phyloP scores from a whole-genome alignment of 2,329 filamentous ascomycete species.

The Arthrocladium fulminans region DNA sequence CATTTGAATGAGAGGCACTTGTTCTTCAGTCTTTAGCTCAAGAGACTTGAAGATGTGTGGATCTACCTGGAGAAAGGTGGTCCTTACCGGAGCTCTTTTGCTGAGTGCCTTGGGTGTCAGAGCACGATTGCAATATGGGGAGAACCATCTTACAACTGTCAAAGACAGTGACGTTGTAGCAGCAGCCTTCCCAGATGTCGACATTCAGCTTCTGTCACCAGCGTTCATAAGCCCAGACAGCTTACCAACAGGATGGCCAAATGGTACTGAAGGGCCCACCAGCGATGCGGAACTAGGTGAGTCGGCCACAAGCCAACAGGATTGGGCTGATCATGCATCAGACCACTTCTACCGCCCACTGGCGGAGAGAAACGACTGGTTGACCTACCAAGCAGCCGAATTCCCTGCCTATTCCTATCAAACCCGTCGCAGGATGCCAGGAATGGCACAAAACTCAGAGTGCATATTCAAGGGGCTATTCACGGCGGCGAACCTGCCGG shows the following conservation, averaged over 20 bases:
- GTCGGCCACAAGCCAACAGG: neutral
- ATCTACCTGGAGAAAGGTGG: too few species aligned
- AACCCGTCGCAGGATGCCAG: neutral
- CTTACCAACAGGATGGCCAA: neutral
- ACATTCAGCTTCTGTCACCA: neutral
- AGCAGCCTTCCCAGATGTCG: neutral
- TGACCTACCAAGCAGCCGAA: neutral
- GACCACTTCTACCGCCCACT: neutral
- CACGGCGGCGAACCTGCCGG: conserved; percentile 10
- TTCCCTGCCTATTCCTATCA: neutral
- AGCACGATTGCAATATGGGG: neutral
- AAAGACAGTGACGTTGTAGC: neutral
- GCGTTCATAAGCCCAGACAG: neutral
- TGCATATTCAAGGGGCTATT: neutral
- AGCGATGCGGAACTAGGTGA: neutral
- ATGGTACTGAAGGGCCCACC: neutral
- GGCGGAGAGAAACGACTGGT: neutral
- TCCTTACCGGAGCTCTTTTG: too few species aligned
- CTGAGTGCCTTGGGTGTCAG: neutral
- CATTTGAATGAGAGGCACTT: too few species aligned
- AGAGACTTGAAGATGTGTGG: too few species aligned
- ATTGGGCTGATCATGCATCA: neutral
- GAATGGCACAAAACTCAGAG: neutral
- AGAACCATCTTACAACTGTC: neutral
- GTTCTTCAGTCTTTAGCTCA: too few species aligned